These are phyloP conservation scores for Rhizophagus prolifer DNA, from an alignment of 192 early-diverging fungal genomes.

Conservation along the genomic window DNA sequence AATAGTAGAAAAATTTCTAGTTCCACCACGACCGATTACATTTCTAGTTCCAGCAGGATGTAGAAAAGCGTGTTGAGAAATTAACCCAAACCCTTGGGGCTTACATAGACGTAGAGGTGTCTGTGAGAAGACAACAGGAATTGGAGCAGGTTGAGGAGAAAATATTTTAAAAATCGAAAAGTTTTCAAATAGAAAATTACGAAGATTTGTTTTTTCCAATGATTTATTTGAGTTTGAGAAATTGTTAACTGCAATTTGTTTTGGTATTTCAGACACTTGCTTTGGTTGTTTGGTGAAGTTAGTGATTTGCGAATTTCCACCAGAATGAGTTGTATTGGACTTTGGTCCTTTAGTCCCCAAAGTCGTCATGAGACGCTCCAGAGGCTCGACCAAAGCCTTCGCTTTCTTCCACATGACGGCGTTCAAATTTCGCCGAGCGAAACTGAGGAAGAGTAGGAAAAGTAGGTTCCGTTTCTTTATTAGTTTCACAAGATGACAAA, in stretches of 20 bases:
- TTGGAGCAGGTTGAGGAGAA: background rate
- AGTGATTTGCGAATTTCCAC: background rate
- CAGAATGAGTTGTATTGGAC: background rate
- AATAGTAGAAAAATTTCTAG: conserved; percentile 10
- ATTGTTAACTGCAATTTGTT: background rate
- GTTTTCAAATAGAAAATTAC: background rate
- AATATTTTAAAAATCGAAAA: conserved; percentile 3
- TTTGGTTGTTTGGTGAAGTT: background rate
- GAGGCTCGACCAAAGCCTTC: conserved; percentile 9
- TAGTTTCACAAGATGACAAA: too few relatives aligned
- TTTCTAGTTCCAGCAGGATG: background rate
- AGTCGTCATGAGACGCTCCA: conserved; percentile 10
- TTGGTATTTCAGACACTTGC: background rate
- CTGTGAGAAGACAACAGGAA: background rate
- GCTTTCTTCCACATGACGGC: background rate
- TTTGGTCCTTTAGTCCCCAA: background rate
- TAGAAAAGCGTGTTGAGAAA: background rate
- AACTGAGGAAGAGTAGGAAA: background rate
- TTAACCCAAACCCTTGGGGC: background rate
- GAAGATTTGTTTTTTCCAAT: background rate
- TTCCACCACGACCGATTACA: background rate
- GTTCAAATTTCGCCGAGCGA: background rate
- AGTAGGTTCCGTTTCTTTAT: too few relatives aligned
- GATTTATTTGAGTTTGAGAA: background rate
- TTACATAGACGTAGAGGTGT: background rate